A percentile compares a stretch with the other conserved stretches of the same genome.
These are phyloP conservation scores for Thielaviopsis ethacetica DNA, from an alignment of 2,329 filamentous ascomycete species.

Conservation along the genomic window DNA sequence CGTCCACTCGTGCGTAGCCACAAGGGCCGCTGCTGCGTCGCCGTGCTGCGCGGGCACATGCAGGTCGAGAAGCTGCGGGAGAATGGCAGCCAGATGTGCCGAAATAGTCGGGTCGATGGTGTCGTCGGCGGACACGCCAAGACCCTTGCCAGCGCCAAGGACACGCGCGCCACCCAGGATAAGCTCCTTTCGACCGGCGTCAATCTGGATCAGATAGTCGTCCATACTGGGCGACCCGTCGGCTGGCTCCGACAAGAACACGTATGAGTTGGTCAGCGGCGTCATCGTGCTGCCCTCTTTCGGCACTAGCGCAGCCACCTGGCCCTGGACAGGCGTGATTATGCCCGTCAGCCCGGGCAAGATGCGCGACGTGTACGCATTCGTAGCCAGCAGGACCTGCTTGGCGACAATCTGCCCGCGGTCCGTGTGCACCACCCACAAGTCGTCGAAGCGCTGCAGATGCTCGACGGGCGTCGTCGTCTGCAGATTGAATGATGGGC, in stretches of 20 bases:
- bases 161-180: slow-evolving; percentile 57
- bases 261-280: slow-evolving; percentile 41
- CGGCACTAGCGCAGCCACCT: slow-evolving; percentile 51
- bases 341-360: slow-evolving; percentile 52
- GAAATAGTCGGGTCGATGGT: slow-evolving; percentile 38
- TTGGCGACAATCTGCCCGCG: slow-evolving; percentile 49
- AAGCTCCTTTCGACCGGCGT: slow-evolving; percentile 38
- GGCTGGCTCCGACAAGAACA: slow-evolving; percentile 32
- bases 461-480: slow-evolving; percentile 50
- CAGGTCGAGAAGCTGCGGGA: slow-evolving; percentile 27
- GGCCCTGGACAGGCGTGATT: slow-evolving; percentile 62
- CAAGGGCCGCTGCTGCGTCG: slow-evolving; percentile 28
- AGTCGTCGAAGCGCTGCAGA: slow-evolving; percentile 22
- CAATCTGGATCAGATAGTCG: slow-evolving; percentile 60
- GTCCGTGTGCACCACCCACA: slow-evolving; percentile 49
- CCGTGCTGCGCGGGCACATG: slow-evolving; percentile 17
- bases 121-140: slow-evolving; percentile 45
- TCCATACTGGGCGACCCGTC: slow-evolving; percentile 31
- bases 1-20: slow-evolving; percentile 51
- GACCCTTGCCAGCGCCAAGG: slow-evolving; percentile 27
- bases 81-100: slow-evolving; percentile 33
- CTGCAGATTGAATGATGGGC: slow-evolving; percentile 50
- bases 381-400: slow-evolving; percentile 61
- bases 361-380: slow-evolving; percentile 67
- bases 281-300: slow-evolving; percentile 22